Conservation (phyloP, 768 basidiomycete species). For the Russula earlei region DNA sequence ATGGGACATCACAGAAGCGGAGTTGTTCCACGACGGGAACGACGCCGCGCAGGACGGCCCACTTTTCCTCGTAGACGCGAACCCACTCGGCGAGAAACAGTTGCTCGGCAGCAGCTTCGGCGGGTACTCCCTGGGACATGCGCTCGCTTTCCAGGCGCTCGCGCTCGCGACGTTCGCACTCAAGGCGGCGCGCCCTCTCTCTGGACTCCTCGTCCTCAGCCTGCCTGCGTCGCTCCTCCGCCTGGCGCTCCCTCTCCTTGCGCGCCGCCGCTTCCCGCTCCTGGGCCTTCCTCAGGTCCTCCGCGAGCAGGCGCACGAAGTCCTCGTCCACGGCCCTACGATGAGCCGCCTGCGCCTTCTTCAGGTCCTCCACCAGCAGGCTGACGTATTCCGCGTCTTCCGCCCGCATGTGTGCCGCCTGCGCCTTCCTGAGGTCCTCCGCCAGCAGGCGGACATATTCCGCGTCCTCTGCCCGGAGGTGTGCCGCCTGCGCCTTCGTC, state of each 20-base stretch:
- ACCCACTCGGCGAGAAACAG: not conserved
- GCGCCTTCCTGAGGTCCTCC: constrained; percentile 1
- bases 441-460: not conserved
- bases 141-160: not conserved
- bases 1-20: constrained; percentile 32
- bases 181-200: not conserved
- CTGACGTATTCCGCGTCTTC: not conserved
- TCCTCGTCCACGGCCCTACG: not conserved
- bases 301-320: not conserved
- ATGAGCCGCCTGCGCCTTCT: not conserved
- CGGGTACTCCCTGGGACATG: not conserved
- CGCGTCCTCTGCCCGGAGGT: not conserved
- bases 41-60: constrained; percentile 7
- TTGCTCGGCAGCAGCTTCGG: not conserved
- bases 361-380: not conserved
- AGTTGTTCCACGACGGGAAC: not conserved
- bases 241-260: too few species aligned
- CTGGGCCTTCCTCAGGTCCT: constrained; percentile 7
- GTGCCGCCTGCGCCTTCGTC: not conserved
- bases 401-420: not conserved
- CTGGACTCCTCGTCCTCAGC: not conserved
- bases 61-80: constrained; percentile 17
- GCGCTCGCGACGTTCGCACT: not conserved
- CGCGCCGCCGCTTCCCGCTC: too few species aligned
- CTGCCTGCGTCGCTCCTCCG: not conserved